A percentile compares a stretch with the other conserved stretches of the same genome.
These are phyloP conservation scores for Terana coerulea DNA, from an alignment of 768 basidiomycete genomes.

Conservation along the genomic window DNA sequence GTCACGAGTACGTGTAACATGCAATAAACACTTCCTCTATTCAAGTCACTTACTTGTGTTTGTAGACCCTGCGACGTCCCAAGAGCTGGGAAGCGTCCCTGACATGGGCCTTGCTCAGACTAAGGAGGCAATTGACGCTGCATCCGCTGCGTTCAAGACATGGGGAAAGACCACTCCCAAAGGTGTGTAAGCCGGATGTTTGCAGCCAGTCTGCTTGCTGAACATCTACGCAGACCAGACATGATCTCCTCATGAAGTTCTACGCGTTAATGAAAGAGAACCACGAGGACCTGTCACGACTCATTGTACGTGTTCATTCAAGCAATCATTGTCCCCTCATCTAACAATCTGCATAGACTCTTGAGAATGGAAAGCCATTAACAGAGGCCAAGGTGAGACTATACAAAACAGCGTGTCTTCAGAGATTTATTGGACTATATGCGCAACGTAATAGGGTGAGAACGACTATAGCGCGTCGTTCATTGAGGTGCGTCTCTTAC, in stretches of 20 bases:
- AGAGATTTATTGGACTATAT: neutral
- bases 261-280: conserved; percentile 77
- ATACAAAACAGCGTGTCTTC: neutral
- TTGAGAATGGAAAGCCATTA: conserved; percentile 95
- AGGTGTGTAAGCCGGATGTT: conserved; percentile 40
- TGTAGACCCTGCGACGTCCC: conserved; percentile 83
- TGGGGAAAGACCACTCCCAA: conserved; percentile 87
- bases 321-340: no score
- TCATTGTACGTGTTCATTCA: conserved; percentile 58
- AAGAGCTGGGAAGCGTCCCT: conserved; percentile 80
- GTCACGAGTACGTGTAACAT: conserved; percentile 63
- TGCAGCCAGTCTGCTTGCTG: neutral
- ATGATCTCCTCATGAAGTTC: conserved; percentile 80
- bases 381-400: conserved; percentile 67
- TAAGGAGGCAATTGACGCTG: conserved; percentile 79
- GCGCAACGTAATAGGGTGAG: conserved; percentile 56
- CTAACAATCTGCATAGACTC: conserved; percentile 45
- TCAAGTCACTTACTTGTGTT: neutral
- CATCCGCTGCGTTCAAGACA: conserved; percentile 71
- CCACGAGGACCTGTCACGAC: conserved; percentile 79
- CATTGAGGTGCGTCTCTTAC: conserved; percentile 54
- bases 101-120: conserved; percentile 89
- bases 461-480: conserved; percentile 82
- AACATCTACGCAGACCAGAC: conserved; percentile 47
- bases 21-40: neutral